These are phyloP conservation scores for Actinomucor elegans DNA, from an alignment of 371 early-diverging fungal species.

Conservation along the genomic window DNA sequence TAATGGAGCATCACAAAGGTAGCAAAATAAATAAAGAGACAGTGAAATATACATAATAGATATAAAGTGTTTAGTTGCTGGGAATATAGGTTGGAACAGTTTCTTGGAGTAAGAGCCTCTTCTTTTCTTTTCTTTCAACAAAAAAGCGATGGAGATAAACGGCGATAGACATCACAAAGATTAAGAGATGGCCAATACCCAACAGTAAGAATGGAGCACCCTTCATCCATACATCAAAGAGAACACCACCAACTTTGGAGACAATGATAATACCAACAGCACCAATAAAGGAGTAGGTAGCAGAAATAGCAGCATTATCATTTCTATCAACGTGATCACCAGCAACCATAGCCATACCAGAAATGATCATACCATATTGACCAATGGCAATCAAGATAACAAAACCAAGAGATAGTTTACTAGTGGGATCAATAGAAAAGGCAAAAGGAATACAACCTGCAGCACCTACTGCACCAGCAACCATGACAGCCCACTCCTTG, in stretches of 20 bases:
- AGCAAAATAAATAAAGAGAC: not conserved
- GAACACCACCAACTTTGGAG: slow-evolving; percentile 58
- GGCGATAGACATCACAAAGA: slow-evolving; percentile 20
- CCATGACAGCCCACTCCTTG: slow-evolving; percentile 47
- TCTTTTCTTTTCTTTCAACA: not conserved
- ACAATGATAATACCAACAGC: slow-evolving; percentile 49
- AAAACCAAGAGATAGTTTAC: slow-evolving; percentile 46
- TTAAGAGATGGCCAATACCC: slow-evolving; percentile 48
- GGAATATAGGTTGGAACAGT: not conserved
- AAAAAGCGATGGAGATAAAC: slow-evolving; percentile 1
- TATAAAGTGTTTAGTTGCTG: too few relatives aligned
- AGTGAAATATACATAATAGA: not conserved
- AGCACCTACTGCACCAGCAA: slow-evolving; percentile 62
- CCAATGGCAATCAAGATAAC: slow-evolving; percentile 67
- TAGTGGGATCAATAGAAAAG: slow-evolving; percentile 56
- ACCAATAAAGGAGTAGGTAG: slow-evolving; percentile 70
- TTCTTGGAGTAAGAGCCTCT: not conserved
- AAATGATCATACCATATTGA: slow-evolving; percentile 76
- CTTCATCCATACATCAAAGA: slow-evolving; percentile 63
- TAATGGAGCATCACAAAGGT: not conserved
- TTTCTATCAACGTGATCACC: slow-evolving; percentile 49
- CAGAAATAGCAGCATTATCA: slow-evolving; percentile 68
- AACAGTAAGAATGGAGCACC: slow-evolving; percentile 65
- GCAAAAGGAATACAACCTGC: slow-evolving; percentile 62
- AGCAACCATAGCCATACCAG: slow-evolving; percentile 66